These are phyloP conservation scores for Trichosporon sp. DNA, from an alignment of 1,284 basidiomycete species.

Conservation along the genomic window DNA sequence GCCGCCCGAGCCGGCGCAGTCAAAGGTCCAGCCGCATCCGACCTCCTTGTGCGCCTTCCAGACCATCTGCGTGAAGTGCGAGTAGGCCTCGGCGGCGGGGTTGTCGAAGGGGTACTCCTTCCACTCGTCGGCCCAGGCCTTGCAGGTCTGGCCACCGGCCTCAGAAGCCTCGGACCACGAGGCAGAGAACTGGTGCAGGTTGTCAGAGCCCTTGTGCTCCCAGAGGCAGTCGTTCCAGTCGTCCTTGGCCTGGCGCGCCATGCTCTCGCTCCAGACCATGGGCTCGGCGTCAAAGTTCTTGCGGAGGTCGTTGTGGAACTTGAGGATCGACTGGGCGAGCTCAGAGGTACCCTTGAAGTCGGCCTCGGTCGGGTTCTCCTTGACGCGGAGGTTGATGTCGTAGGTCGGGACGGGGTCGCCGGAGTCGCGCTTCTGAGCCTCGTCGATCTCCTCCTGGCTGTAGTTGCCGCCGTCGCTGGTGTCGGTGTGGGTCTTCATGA, in stretches of 20 bases:
- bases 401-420: conserved; percentile 22
- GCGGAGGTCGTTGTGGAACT: conserved; percentile 16
- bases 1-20: conserved; percentile 1
- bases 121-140: conserved; percentile 15
- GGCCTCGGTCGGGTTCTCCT: conserved; percentile 29
- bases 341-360: conserved; percentile 16
- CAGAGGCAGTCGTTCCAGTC: not conserved
- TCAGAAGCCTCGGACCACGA: not conserved
- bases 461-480: not conserved
- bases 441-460: not conserved
- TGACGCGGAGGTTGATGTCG: conserved; percentile 8
- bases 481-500: not conserved
- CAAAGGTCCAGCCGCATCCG: conserved; percentile 32
- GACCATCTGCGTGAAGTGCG: conserved; percentile 33
- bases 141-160: not conserved
- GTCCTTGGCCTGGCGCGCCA: not conserved
- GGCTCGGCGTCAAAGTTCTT: conserved; percentile 8
- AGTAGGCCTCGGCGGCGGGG: conserved; percentile 15
- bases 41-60: conserved; percentile 42
- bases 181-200: conserved; percentile 1
- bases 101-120: conserved; percentile 23
- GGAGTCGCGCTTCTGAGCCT: not conserved
- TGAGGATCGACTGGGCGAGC: conserved; percentile 8
- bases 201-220: conserved; percentile 11
- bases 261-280: conserved; percentile 7